phyloP scores from a whole-genome alignment of 1,284 basidiomycete species.

The Ganoderma resinaceum region DNA sequence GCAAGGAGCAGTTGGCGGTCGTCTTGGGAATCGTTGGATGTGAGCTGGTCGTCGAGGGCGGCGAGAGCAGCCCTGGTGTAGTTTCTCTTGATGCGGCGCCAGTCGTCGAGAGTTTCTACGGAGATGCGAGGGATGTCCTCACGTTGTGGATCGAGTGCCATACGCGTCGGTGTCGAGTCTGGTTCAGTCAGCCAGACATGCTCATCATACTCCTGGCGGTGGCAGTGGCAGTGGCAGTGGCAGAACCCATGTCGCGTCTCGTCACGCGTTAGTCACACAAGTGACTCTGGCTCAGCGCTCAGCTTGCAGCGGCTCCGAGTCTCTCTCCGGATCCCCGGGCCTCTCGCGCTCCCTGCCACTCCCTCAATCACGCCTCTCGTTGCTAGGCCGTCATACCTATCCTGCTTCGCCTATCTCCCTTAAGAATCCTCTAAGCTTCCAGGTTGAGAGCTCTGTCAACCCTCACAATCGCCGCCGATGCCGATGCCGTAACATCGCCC shows the following conservation, averaged over 20 bases:
- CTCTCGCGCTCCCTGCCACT: too few species aligned
- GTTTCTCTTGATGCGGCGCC: conserved; percentile 61
- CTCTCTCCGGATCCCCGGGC: too few species aligned
- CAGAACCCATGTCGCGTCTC: conserved; percentile 11
- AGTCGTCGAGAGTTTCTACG: conserved; percentile 66
- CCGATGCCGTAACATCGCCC: too few species aligned
- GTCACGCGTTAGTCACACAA: conserved; percentile 28
- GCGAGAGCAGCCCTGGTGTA: conserved; percentile 53
- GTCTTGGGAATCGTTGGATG: conserved; percentile 40
- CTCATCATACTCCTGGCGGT: too few species aligned
- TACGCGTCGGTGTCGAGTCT: background rate
- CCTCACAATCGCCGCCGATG: too few species aligned
- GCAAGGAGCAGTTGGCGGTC: conserved; percentile 55
- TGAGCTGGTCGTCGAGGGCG: conserved; percentile 51
- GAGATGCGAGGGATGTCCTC: conserved; percentile 72
- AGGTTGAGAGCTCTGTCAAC: too few species aligned
- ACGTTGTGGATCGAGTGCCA: conserved; percentile 47
- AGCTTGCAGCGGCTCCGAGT: too few species aligned
- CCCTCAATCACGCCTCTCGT: too few species aligned
- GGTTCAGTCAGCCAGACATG: background rate
- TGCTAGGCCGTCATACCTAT: too few species aligned
- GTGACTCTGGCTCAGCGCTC: too few species aligned
- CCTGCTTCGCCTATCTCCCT: too few species aligned
- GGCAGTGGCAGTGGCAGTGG: background rate
- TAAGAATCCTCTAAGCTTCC: too few species aligned